Percentiles rank a stretch among this genome's conserved stretches.
These are phyloP conservation scores for Pseudogymnoascus sp. DNA, from an alignment of 2,329 filamentous ascomycete species.

Conservation along the genomic window DNA sequence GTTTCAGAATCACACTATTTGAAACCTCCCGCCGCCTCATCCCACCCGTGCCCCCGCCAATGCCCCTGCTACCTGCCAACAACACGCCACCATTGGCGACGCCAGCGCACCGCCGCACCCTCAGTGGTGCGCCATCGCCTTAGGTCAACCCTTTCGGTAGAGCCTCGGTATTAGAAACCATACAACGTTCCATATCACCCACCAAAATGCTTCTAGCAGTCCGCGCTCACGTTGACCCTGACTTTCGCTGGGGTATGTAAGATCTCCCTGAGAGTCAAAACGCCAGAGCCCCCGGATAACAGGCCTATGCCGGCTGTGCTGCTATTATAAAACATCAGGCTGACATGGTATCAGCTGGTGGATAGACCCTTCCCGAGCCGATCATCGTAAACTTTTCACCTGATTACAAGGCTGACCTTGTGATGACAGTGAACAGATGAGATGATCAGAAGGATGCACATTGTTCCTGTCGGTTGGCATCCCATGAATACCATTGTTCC, in stretches of 20 bases:
- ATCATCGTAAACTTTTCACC: neutral
- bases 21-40: neutral
- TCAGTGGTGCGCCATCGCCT: neutral
- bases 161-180: neutral
- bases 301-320: neutral
- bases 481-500: neutral
- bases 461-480: neutral
- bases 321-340: conserved; percentile 5
- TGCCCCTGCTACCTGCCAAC: neutral
- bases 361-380: neutral
- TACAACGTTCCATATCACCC: neutral
- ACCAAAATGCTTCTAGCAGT: neutral
- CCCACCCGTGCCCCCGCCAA: neutral
- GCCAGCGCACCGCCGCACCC: neutral
- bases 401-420: neutral
- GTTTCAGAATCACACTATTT: conserved; percentile 1
- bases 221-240: neutral
- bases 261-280: neutral
- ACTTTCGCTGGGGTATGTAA: neutral
- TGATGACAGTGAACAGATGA: neutral
- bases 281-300: neutral
- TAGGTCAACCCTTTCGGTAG: conserved; percentile 1
- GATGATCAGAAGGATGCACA: neutral
- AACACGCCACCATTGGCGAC: neutral
- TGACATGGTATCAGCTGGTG: neutral